Evolutionary conservation across 192 early-diverging fungal species (phyloP).

Genomic region (Podila clonocystis): DNA sequence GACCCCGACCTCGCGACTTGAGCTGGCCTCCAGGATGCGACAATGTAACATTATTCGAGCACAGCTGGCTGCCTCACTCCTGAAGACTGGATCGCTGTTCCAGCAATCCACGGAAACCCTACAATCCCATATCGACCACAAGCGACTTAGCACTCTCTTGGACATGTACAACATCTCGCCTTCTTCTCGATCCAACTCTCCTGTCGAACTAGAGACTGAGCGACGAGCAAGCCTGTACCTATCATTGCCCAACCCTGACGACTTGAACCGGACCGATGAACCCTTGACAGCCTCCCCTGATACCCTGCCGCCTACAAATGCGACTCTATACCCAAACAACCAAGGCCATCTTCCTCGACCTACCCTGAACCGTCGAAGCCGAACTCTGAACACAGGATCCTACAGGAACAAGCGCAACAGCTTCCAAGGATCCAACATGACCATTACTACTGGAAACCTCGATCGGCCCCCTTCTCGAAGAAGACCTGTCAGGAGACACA

Average conservation of each 20-base stretch:
- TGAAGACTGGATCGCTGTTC: conserved; percentile 56
- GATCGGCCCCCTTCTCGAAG: conserved; percentile 17
- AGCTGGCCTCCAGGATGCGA: conserved; percentile 60
- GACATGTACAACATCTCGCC: conserved; percentile 64
- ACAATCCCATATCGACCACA: conserved; percentile 52
- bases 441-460: conserved; percentile 6
- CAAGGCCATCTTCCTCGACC: not conserved
- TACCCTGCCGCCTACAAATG: conserved; percentile 11
- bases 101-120: conserved; percentile 59
- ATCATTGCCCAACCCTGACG: not conserved
- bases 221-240: not conserved
- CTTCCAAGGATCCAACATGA: conserved; percentile 13
- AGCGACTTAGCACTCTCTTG: conserved; percentile 53
- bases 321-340: conserved; percentile 10
- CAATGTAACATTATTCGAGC: conserved; percentile 59
- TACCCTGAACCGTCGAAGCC: conserved; percentile 15
- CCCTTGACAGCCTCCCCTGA: conserved; percentile 28
- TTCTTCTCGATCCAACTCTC: conserved; percentile 32
- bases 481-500: conserved; percentile 10
- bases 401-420: conserved; percentile 24
- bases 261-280: not conserved
- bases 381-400: conserved; percentile 13
- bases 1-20: conserved; percentile 70
- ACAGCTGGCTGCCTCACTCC: conserved; percentile 51
- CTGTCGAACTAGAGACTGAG: conserved; percentile 4